Conservation (phyloP, 2,329 filamentous ascomycete species). For the Penicillium expansum region DNA sequence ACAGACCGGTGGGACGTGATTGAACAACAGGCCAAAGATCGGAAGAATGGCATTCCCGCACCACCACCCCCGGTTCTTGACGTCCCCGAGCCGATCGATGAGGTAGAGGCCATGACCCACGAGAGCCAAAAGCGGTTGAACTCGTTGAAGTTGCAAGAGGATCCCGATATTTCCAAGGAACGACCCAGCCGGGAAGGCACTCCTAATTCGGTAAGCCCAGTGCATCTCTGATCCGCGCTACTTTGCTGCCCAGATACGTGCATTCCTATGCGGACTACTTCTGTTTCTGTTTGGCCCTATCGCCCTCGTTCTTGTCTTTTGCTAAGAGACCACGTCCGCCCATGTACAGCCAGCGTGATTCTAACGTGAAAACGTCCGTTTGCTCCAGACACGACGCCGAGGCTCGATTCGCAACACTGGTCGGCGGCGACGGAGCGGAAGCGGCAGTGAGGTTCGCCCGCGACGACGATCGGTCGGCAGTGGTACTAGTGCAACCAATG, state of each 20-base stretch:
- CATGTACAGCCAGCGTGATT: constrained; percentile 46
- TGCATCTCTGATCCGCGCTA: constrained; percentile 28
- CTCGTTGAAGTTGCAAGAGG: constrained; percentile 86
- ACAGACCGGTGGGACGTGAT: constrained; percentile 88
- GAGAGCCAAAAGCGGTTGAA: constrained; percentile 85
- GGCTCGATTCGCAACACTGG: constrained; percentile 39
- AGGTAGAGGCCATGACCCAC: constrained; percentile 74
- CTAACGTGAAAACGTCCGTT: constrained; percentile 46
- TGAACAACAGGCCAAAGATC: constrained; percentile 72
- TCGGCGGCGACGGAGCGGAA: constrained; percentile 43
- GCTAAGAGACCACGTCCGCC: constrained; percentile 41
- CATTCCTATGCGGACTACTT: constrained; percentile 23
- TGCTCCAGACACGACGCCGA: constrained; percentile 48
- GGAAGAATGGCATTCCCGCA: constrained; percentile 51
- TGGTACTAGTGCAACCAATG: constrained; percentile 35
- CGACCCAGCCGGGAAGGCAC: constrained; percentile 44
- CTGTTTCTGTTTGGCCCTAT: constrained; percentile 15
- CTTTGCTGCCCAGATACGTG: constrained; percentile 22
- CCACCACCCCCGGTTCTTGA: constrained; percentile 41
- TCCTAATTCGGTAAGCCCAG: constrained; percentile 47
- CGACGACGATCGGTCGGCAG: constrained; percentile 40
- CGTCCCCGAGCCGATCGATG: constrained; percentile 57
- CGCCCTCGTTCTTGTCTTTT: constrained; percentile 32
- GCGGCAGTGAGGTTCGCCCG: constrained; percentile 43
- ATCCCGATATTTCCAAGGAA: constrained; percentile 52